Evolutionary conservation across 495 filamentous ascomycete genomes (phyloP).

Genomic region (Penicillium atrosanguineum): DNA sequence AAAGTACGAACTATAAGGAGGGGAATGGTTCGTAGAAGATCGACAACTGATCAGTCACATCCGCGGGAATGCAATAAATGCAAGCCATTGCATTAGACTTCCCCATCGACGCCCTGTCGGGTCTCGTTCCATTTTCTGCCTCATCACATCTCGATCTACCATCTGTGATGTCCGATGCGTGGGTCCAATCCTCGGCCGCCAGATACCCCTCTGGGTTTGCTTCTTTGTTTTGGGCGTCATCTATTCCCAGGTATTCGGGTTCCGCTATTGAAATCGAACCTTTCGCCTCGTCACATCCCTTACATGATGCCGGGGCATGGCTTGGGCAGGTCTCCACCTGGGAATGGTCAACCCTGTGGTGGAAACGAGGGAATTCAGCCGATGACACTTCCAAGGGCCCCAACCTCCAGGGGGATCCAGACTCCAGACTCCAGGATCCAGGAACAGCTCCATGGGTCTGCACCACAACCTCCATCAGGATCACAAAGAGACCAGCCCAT

Average conservation of each 20-base stretch:
- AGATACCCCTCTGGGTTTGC: background rate
- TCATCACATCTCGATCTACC: background rate
- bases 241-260: background rate
- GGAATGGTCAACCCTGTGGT: slow-evolving; percentile 17
- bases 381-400: background rate
- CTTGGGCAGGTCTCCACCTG: slow-evolving; percentile 3
- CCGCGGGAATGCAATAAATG: background rate
- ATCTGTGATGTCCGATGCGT: background rate
- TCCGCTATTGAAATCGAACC: slow-evolving; percentile 5
- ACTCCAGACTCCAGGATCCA: background rate
- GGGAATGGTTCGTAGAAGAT: background rate
- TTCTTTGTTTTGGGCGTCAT: background rate
- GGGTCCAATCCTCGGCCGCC: background rate
- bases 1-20: background rate
- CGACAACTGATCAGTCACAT: background rate
- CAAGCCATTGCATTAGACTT: background rate
- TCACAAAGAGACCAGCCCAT: too few relatives aligned
- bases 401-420: too few relatives aligned
- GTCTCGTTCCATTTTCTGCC: background rate
- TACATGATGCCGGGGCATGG: slow-evolving; percentile 12
- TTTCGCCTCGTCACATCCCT: slow-evolving; percentile 11
- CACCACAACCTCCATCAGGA: too few relatives aligned
- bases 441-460: too few relatives aligned
- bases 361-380: background rate
- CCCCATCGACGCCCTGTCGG: background rate